Evolutionary conservation across 257 asterid species (phyloP), one percentile per base, ranked within the genome.

Genomic region (Apocynum venetum): DNA sequence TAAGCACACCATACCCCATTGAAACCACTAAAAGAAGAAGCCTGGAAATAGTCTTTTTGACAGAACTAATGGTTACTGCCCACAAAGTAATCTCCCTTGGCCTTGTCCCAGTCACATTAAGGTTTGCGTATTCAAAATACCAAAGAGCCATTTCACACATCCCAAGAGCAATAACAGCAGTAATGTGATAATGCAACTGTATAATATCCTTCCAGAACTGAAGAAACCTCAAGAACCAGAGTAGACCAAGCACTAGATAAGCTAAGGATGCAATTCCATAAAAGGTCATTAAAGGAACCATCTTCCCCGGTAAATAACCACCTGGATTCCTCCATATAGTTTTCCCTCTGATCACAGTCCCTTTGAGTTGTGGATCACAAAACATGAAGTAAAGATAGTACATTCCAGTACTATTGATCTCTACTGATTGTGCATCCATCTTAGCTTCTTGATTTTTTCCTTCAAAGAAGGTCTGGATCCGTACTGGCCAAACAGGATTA

Each of bases 61-160:
- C 51, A 77, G 82, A 80, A 79, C 75, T 85, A 74, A 74, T 15
- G 59, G 88, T 79, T 7, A 85, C 88, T 1, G 84, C 84, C 88
- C 88, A 85, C 67, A 85, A 55, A 1, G 88, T 82, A 75, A 82
- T 85, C 63, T 7, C 84, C 84, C 59, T 76, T 25, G 88, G 88
- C 69, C 88, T 82, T 19, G 59, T 69, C 47, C 88, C 88, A 9
- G 82, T 82, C 44, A 82, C 78, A 82, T 82, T 85, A 1, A 85
- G 83, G 83, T 85, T 85, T 69, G 84, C 76, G 75, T 85, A 85
- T 75, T 85, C 88, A 70, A 55, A 85, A 69, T 85, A 85, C 88
- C 88, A 82, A 72, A 85, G 82, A 17, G 88, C 82, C 88, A 82
- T 85, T 64, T 85, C 88, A 70, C 76, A 82, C 88, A 85, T 85